Evolutionary conservation across 306 rosid species (phyloP).

Genomic region (Cucurbita pepo): DNA sequence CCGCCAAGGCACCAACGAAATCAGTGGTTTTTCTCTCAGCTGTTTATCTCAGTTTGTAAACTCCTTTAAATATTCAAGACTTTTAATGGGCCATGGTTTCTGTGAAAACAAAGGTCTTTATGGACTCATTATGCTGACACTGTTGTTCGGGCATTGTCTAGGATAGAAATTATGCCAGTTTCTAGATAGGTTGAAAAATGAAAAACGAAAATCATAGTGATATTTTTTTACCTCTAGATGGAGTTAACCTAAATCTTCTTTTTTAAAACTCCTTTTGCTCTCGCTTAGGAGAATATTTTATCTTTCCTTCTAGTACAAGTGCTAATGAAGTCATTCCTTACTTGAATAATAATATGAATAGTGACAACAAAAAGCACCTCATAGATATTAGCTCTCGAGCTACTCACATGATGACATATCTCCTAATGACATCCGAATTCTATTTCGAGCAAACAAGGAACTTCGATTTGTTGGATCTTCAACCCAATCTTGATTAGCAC

Average conservation of each 20-base stretch:
- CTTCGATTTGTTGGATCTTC: slow-evolving; percentile 90
- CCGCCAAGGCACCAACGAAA: not conserved
- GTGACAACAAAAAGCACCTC: not conserved
- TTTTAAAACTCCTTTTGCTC: not conserved
- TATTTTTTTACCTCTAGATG: not conserved
- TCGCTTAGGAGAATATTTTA: not conserved
- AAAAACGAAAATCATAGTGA: not conserved
- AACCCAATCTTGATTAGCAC: slow-evolving; percentile 55
- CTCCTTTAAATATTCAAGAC: not conserved
- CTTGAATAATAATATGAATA: not conserved
- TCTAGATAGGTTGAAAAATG: not conserved
- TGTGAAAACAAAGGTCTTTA: not conserved
- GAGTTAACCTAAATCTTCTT: not conserved
- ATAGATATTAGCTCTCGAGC: not conserved
- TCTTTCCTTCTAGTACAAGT: not conserved
- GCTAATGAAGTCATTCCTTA: not conserved
- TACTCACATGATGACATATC: slow-evolving; percentile 53
- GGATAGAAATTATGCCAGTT: not conserved
- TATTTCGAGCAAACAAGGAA: slow-evolving; percentile 59
- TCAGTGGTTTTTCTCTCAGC: not conserved
- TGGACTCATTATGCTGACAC: not conserved
- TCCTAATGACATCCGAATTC: slow-evolving; percentile 53
- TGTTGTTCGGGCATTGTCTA: not conserved
- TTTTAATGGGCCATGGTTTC: not conserved
- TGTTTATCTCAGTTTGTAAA: not conserved